phyloP scores from a whole-genome alignment of 257 asterid species.

The Fraxinus pennsylvanica region DNA sequence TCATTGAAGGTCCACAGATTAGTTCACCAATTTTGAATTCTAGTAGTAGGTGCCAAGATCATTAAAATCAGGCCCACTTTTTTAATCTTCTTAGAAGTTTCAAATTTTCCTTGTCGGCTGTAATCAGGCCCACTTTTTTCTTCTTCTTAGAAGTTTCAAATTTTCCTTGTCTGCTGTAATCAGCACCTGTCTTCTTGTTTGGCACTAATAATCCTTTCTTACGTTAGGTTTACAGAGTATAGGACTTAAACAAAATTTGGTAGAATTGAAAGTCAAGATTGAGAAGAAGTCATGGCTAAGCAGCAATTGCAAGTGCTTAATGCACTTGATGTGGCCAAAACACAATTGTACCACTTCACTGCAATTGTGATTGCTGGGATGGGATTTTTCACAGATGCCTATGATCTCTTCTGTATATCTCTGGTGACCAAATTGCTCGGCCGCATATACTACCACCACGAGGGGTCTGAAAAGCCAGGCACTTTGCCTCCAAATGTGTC shows the following conservation, averaged over 20 bases:
- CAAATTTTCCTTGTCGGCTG: neutral
- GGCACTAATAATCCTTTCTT: neutral
- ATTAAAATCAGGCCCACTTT: neutral
- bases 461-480: slow-evolving; percentile 9
- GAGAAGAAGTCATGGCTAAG: slow-evolving; percentile 7
- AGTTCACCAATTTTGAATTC: neutral
- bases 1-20: neutral
- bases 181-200: neutral
- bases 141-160: neutral
- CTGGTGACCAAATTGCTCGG: slow-evolving; percentile 21
- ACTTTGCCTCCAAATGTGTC: slow-evolving; percentile 9
- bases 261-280: neutral
- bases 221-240: neutral
- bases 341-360: slow-evolving; percentile 20
- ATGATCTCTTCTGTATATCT: slow-evolving; percentile 24
- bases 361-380: slow-evolving; percentile 24
- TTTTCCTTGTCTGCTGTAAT: neutral
- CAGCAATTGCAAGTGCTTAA: slow-evolving; percentile 19
- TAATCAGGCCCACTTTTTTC: neutral
- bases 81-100: neutral
- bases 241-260: neutral
- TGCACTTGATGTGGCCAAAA: slow-evolving; percentile 24
- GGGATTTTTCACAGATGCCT: slow-evolving; percentile 26
- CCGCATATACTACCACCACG: slow-evolving; percentile 9
- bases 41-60: neutral